A percentile compares a stretch with the other conserved stretches of the same genome.
Conservation (phyloP, 176 grass and related monocot species). For the Rhynchospora tenuis region DNA sequence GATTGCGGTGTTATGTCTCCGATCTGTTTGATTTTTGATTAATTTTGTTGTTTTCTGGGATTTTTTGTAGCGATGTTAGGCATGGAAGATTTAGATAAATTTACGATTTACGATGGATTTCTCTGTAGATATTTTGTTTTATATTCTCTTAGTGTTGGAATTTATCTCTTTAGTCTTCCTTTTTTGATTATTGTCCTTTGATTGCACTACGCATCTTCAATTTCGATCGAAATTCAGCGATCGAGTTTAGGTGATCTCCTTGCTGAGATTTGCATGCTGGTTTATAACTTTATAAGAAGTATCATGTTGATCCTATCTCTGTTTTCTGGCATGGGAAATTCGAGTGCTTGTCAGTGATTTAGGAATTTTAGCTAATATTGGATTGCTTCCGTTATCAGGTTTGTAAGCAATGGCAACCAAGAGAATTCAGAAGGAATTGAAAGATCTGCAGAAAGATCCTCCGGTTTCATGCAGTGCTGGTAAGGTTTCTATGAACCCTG, state of each 20-base stretch:
- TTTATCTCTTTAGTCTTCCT: neutral
- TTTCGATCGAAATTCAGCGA: neutral
- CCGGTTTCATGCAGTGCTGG: slow-evolving; percentile 33
- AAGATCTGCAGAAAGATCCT: slow-evolving; percentile 25
- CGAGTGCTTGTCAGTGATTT: neutral
- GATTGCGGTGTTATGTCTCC: neutral
- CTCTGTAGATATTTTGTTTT: neutral
- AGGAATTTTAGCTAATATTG: neutral
- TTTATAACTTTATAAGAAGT: neutral
- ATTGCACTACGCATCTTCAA: neutral
- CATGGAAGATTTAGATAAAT: neutral
- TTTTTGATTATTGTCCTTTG: neutral
- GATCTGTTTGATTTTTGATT: neutral
- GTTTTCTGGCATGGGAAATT: neutral
- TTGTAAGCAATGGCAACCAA: slow-evolving; percentile 24
- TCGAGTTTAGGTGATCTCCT: neutral
- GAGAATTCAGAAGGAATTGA: slow-evolving; percentile 34
- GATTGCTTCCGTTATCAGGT: neutral
- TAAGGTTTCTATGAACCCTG: neutral
- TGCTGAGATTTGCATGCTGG: neutral
- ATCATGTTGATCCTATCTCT: neutral
- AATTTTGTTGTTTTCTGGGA: neutral
- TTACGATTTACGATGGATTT: neutral
- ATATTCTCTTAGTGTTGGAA: neutral
- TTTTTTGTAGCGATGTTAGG: neutral